A percentile compares a stretch with the other conserved stretches of the same genome.
phyloP scores from a whole-genome alignment of 345 rosid species.

The Eucalyptus virginea region DNA sequence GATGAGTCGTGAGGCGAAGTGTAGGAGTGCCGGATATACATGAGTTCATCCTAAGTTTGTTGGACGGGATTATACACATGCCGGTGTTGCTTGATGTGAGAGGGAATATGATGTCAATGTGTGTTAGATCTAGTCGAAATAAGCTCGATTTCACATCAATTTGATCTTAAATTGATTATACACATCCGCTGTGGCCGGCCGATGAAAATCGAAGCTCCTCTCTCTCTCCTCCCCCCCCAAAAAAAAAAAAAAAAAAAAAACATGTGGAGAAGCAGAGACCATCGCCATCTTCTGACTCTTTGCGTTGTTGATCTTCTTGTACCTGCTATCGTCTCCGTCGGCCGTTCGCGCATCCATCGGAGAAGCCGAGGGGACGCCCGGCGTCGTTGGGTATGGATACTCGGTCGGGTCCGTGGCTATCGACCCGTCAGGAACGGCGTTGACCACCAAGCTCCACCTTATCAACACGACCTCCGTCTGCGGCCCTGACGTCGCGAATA shows the following conservation, averaged over 20 bases:
- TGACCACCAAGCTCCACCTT: background rate
- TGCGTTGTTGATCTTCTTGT: background rate
- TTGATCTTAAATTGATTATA: too few relatives aligned
- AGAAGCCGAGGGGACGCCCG: background rate
- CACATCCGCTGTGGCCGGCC: background rate
- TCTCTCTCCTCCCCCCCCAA: fast-evolving
- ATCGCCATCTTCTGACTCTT: background rate
- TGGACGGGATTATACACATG: too few relatives aligned
- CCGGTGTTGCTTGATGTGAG: too few relatives aligned
- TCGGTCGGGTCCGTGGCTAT: background rate
- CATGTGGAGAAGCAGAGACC: background rate
- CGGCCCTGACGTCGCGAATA: background rate
- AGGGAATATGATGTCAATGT: too few relatives aligned
- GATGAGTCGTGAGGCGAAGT: too few relatives aligned
- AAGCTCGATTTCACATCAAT: too few relatives aligned
- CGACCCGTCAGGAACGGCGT: background rate
- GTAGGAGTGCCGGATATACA: too few relatives aligned
- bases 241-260: too few relatives aligned
- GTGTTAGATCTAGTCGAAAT: too few relatives aligned
- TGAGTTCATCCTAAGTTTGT: too few relatives aligned
- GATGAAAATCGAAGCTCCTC: background rate
- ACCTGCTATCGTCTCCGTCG: background rate
- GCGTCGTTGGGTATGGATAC: background rate
- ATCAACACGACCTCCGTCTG: background rate
- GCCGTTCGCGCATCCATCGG: background rate